A percentile compares a stretch with the other conserved stretches of the same genome.
Conservation (phyloP, 2,329 filamentous ascomycete species). For the Sordariomycetes sp. region DNA sequence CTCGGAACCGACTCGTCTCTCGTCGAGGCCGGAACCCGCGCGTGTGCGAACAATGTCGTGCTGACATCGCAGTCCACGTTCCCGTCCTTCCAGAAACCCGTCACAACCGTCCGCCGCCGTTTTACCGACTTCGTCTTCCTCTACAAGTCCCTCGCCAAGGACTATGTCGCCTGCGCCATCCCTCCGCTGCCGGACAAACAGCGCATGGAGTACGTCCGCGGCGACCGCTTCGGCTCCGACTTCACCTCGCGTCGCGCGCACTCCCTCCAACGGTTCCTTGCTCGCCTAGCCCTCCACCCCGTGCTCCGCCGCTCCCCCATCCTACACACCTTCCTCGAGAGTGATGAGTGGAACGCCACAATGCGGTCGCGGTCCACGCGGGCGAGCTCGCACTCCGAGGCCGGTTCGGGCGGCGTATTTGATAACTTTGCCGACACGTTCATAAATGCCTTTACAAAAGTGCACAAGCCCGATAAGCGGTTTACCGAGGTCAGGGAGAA, state of each 20-base stretch:
- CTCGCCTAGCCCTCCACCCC: slow-evolving; percentile 77
- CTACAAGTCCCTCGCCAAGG: slow-evolving; percentile 77
- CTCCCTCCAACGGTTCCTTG: slow-evolving; percentile 84
- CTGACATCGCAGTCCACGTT: slow-evolving; percentile 67
- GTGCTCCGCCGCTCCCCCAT: slow-evolving; percentile 75
- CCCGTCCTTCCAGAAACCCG: slow-evolving; percentile 76
- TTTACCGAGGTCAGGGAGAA: slow-evolving; percentile 92
- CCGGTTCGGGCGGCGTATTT: slow-evolving; percentile 59
- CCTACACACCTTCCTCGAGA: slow-evolving; percentile 84
- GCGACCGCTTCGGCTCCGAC: slow-evolving; percentile 87
- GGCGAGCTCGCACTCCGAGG: slow-evolving; percentile 38
- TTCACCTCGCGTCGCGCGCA: slow-evolving; percentile 83
- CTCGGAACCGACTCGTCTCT: not conserved
- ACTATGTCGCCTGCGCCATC: slow-evolving; percentile 86
- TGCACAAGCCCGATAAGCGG: slow-evolving; percentile 87
- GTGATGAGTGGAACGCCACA: slow-evolving; percentile 89
- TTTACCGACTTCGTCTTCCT: slow-evolving; percentile 98
- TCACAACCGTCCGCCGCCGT: slow-evolving; percentile 72
- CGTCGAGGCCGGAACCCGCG: not conserved
- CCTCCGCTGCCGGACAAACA: slow-evolving; percentile 96
- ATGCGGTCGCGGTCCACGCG: slow-evolving; percentile 72
- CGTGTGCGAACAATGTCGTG: not conserved
- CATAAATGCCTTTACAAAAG: slow-evolving; percentile 93
- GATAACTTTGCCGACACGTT: slow-evolving; percentile 94
- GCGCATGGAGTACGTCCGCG: slow-evolving; percentile 97